Base-by-base conservation (phyloP, 768 basidiomycete species). In the Lentinus tigrinus region DNA sequence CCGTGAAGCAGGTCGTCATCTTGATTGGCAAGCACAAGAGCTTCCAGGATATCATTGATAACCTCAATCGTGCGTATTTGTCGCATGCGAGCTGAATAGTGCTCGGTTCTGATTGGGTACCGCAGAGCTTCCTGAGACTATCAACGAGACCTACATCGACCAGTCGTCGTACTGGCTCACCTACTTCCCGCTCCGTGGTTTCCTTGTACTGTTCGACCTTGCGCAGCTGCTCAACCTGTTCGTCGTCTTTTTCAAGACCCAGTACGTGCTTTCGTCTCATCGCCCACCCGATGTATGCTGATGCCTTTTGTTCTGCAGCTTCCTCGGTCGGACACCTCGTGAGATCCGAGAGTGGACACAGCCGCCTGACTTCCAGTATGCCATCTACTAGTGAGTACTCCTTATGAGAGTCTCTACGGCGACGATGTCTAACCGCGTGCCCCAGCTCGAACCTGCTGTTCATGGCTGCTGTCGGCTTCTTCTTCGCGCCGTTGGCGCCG, bases 161-260 rank as follows among this genome's bases (percentile, higher is more conserved):
- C 96, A 98, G 68, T 80, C 89, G 8, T 91, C 89, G 21, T 97
- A 90, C 73, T 96, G 93, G 93, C 75, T 96, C 50, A 96, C 93
- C 3, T 95, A 87, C 77, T 93, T 95, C 78, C 93, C 95, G 88
- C 79, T 98, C 37, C 92, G 96, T 69, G 97, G 95, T 24, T 97
- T 98, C 82, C 82, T 98, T 40, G 89, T 85, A 10, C 78, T 98
- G 55, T 98, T 98, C 69, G 97, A 99, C 71, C 78, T 99, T 34
- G 96, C 97, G 6, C 97, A 99, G 73, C 85, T 98, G 50, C 73
- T 98, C 74, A 97, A 97, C 68, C 79, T 99, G 24, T 65, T 95
- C 36, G 90, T 86, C 83, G 78, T 90, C 40, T 89, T 85, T n/a
- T 78, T 95, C 78, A 89, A 87, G 75, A 94, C 90, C 19, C 84